phyloP scores from a whole-genome alignment of 129 eudicot genomes.

The Centaurea solstitialis region DNA sequence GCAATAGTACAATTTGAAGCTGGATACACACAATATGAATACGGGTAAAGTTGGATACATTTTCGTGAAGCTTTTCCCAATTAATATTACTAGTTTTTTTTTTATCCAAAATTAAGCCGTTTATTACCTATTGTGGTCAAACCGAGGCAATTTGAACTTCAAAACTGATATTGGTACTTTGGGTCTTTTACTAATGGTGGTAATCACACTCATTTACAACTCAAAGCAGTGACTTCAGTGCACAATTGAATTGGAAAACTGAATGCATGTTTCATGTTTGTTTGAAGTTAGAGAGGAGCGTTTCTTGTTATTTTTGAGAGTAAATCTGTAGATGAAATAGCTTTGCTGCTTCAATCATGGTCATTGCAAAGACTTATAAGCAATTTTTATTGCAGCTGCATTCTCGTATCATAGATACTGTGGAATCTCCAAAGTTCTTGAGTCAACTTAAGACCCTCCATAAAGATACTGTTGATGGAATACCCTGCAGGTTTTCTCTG shows the following conservation, averaged over 20 bases:
- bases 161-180: not conserved
- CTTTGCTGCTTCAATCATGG: not conserved
- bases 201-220: not conserved
- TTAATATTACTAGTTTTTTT: not conserved
- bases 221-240: not conserved
- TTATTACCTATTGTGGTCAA: not conserved
- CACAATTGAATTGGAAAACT: not conserved
- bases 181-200: not conserved
- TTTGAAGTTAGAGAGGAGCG: not conserved
- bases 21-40: no score
- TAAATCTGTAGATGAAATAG: not conserved
- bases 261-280: not conserved
- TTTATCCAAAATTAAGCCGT: not conserved
- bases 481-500: constrained; percentile 38
- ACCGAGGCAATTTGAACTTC: not conserved
- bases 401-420: constrained; percentile 56
- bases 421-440: constrained; percentile 68
- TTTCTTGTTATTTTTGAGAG: not conserved
- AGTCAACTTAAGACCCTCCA: constrained; percentile 49
- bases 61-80: no score
- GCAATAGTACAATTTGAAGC: no score
- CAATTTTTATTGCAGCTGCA: constrained; percentile 54
- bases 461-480: constrained; percentile 33
- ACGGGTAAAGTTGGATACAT: no score
- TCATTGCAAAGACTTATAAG: constrained; percentile 2